Percentiles rank a stretch among this genome's conserved stretches.
These are phyloP conservation scores for Carallia brachiata DNA, from an alignment of 345 rosid species.

Conservation along the genomic window DNA sequence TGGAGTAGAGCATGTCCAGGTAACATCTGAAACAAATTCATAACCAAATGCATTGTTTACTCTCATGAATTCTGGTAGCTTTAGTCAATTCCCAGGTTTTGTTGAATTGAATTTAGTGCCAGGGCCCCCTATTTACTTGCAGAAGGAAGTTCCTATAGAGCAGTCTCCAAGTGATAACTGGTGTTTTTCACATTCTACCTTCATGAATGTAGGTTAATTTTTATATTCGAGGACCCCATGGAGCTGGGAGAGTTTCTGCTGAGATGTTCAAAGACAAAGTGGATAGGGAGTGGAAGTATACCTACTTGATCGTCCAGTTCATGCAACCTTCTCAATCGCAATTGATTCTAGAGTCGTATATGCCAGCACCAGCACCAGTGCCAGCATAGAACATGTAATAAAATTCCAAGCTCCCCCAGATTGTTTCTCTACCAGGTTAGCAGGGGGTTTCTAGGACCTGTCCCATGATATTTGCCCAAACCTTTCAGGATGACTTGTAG, in stretches of 20 bases:
- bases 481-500: neutral
- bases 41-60: too few species aligned
- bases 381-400: neutral
- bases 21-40: slow-evolving; percentile 21
- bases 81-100: too few species aligned
- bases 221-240: slow-evolving; percentile 86
- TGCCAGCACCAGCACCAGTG: slow-evolving; percentile 52
- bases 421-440: too few species aligned
- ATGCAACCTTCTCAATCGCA: slow-evolving; percentile 63
- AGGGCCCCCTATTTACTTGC: too few species aligned
- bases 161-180: too few species aligned
- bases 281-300: slow-evolving; percentile 85
- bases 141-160: too few species aligned
- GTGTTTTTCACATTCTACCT: neutral
- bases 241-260: slow-evolving; percentile 83
- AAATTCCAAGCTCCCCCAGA: too few species aligned
- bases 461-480: too few species aligned
- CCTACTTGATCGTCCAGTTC: slow-evolving; percentile 80
- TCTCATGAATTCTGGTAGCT: too few species aligned
- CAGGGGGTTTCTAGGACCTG: too few species aligned
- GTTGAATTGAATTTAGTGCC: too few species aligned
- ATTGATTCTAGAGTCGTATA: slow-evolving; percentile 80
- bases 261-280: slow-evolving; percentile 89
- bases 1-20: slow-evolving; percentile 89
- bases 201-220: slow-evolving; percentile 59